Evolutionary conservation across 2,329 filamentous ascomycete species (phyloP), one percentile per base, ranked within the genome.

Genomic region (Aspergillus clavatus): DNA sequence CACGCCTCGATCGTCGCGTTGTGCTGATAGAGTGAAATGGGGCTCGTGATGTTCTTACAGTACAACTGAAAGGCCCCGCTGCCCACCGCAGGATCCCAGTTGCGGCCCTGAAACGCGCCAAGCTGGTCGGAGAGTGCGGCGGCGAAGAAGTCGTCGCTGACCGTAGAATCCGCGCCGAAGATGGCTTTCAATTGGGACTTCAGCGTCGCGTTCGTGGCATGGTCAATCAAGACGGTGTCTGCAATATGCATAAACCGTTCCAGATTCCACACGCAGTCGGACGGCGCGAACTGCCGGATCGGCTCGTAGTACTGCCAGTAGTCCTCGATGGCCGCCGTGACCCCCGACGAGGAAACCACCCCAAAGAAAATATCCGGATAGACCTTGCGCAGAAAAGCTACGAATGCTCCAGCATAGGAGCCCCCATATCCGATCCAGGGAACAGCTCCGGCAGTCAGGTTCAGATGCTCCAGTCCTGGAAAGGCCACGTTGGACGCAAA

Each of bases 351-450:
- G 0, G 86, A 84, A 40, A 95, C 91, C 4, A 84, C 80, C 6
- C 80, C 89, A 77, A 80, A 91, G 67, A 86, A 93, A 6, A 84
- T 70, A 24, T 91, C 82, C 0, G 89, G 88, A 62, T 95, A 94
- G 12, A 83, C 62, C 46, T 85, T 82, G 24, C 88, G 81, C 28
- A 89, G 67, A 55, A 95, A 84, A 0, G 89, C 87, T 7, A 82
- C 86, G 54, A 90, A 86, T 0, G 83, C 84, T 2, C 89, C 89
- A 0, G 88, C 86, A 59, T 95, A 95, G 0, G 85, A 89, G 1
- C 88, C 88, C 1, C 89, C 89, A 50, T 94, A 95, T 0, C 81
- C 81, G 47, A 95, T 83, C 69, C 84, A 93, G 0, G 88, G 80
- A 0, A 81, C 82, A 2, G 72, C 74, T 0, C 78, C 70, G 0